Percentiles rank a stretch among this genome's conserved stretches.
Conservation (phyloP, 176 grass and related monocot genomes). For the Miscanthus lutarioriparius region DNA sequence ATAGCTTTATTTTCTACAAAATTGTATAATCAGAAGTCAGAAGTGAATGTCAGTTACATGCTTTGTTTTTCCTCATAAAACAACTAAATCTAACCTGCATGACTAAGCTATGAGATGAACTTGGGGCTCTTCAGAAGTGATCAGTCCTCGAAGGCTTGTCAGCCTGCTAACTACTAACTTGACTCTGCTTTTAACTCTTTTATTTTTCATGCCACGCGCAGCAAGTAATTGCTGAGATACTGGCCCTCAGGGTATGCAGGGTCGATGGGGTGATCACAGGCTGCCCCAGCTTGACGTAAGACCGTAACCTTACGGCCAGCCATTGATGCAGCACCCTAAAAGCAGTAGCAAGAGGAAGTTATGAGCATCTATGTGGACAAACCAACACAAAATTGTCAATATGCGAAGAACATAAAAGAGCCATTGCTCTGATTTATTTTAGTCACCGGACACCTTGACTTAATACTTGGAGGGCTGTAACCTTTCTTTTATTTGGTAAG, state of each 20-base stretch:
- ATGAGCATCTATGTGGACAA: background rate
- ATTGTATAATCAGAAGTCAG: constrained; percentile 15
- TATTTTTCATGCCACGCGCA: constrained; percentile 60
- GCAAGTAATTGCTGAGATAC: constrained; percentile 87
- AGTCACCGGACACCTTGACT: background rate
- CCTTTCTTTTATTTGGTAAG: background rate
- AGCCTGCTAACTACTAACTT: background rate
- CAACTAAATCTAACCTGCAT: constrained; percentile 8
- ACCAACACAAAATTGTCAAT: background rate
- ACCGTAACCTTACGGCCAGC: constrained; percentile 73
- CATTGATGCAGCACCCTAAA: constrained; percentile 85
- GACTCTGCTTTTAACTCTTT: background rate
- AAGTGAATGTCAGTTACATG: background rate
- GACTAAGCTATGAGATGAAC: constrained; percentile 11
- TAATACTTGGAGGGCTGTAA: background rate
- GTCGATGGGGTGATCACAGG: constrained; percentile 78
- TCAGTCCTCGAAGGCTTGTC: background rate
- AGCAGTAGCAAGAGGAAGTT: constrained; percentile 13
- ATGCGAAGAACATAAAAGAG: background rate
- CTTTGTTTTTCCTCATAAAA: constrained; percentile 3
- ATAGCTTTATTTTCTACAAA: constrained; percentile 41
- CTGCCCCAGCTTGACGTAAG: constrained; percentile 84
- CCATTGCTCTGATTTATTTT: background rate
- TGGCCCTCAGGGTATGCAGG: constrained; percentile 84
- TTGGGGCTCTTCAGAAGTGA: background rate